Conservation (phyloP, 306 rosid species). For the Dalbergia oliveri region DNA sequence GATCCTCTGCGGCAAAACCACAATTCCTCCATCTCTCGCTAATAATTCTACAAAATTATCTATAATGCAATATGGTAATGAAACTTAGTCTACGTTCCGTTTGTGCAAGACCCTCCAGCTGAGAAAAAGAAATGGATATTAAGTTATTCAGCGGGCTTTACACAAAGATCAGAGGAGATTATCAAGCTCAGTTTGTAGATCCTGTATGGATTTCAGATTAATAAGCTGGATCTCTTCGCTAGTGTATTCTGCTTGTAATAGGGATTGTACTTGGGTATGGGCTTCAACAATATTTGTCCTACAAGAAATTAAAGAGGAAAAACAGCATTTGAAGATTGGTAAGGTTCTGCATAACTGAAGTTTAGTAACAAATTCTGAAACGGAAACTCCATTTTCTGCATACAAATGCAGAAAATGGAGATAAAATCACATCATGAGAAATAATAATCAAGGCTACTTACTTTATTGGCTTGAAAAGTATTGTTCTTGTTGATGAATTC, state of each 20-base stretch:
- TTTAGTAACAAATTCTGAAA: slow-evolving; percentile 30
- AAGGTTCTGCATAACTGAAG: slow-evolving; percentile 33
- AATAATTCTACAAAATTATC: slow-evolving; percentile 51
- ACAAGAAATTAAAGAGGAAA: not conserved
- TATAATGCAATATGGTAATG: slow-evolving; percentile 23
- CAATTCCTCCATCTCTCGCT: slow-evolving; percentile 34
- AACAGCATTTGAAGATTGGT: slow-evolving; percentile 20
- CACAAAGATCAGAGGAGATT: slow-evolving; percentile 59
- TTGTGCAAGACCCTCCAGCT: slow-evolving; percentile 32
- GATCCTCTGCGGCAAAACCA: slow-evolving; percentile 38
- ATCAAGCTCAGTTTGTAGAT: slow-evolving; percentile 80
- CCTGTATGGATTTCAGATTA: slow-evolving; percentile 72
- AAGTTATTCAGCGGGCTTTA: slow-evolving; percentile 36
- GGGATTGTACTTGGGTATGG: slow-evolving; percentile 78
- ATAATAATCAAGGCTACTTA: slow-evolving; percentile 41
- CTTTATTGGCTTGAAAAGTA: slow-evolving; percentile 97
- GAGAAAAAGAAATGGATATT: slow-evolving; percentile 13
- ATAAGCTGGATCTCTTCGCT: slow-evolving; percentile 76
- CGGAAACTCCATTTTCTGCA: too few species aligned
- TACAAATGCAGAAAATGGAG: slow-evolving; percentile 27
- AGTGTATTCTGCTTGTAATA: slow-evolving; percentile 83
- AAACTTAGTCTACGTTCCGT: slow-evolving; percentile 22
- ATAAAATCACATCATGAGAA: slow-evolving; percentile 20
- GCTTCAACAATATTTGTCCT: slow-evolving; percentile 97
- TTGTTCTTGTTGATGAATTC: slow-evolving; percentile 84